Base-by-base conservation (phyloP, 495 filamentous ascomycete genomes). In the Aspergillus bridgeri region DNA sequence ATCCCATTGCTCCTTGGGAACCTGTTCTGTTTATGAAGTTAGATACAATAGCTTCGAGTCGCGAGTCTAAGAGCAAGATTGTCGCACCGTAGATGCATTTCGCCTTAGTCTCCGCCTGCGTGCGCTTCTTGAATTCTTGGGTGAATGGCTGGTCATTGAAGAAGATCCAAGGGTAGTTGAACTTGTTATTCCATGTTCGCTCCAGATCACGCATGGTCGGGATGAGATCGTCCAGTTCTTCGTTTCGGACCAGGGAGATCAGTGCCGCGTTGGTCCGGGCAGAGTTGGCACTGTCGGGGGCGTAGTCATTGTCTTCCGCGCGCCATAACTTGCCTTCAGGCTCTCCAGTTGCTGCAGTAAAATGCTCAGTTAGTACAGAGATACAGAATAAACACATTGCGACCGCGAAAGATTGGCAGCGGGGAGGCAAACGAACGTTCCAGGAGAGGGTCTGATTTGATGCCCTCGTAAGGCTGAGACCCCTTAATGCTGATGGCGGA, bases 81-180 rank as follows among this genome's bases (percentile, higher is more conserved):
- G 9, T 48, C 60, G 62, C 82, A 95, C 91, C 89, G 72, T 94
- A 99, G 69, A 79, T 75, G 65, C 86, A 87, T 68, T 90, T 83
- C 19, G 92, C 94, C 62, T 94, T 96, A 5, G 92, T 98, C 56
- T 79, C 83, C 22, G 83, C 87, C 63, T 81, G 75, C 7, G 91
- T 97, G 69, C 75, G 79, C 63, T 76, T 75, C 76, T 96, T 98
- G 79, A 99, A 99, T 66, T 98, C 92, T 38, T 90, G 87, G 15
- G 88, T 83, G 69, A 98, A 98, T 15, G 87, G 89, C 25, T 86
- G 86, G 67, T 98, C 94, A 75, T 99, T 99, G 79, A 99, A 92
- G 74, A 99, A 98, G 48, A 91, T 97, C 88, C 94, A 99, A 17
- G 95, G 95, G 72, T 98, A 99, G 75, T 99, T 98, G 81, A 98